Percentiles rank a stretch among this genome's conserved stretches.
Evolutionary conservation across 768 basidiomycete species (phyloP).

Genomic region (Mycena belliarum): DNA sequence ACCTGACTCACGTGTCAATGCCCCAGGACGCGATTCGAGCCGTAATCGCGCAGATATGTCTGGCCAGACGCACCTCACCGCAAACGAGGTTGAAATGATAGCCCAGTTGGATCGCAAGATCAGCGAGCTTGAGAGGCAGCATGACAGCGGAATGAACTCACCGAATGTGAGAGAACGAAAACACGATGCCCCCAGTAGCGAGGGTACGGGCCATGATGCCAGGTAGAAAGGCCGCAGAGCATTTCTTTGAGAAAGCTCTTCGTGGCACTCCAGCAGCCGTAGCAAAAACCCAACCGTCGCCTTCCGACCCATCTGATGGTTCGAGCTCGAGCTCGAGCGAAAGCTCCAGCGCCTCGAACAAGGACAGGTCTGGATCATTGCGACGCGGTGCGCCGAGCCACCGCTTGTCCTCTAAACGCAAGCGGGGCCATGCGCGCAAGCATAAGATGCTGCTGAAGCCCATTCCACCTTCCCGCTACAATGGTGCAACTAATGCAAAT

Average conservation of each 20-base stretch:
- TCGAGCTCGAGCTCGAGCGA: background rate
- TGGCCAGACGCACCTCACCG: too few relatives aligned
- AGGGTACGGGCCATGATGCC: background rate
- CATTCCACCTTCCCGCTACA: background rate
- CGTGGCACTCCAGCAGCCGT: background rate
- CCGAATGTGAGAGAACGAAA: too few relatives aligned
- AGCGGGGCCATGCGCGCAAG: background rate
- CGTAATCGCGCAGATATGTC: too few relatives aligned
- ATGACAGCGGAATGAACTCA: too few relatives aligned
- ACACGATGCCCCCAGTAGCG: background rate
- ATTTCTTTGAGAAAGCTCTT: background rate
- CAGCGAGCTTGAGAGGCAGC: too few relatives aligned
- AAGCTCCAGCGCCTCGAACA: background rate
- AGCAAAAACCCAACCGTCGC: background rate
- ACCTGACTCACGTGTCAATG: too few relatives aligned
- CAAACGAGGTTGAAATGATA: too few relatives aligned
- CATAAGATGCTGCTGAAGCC: conserved; percentile 3
- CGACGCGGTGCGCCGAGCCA: background rate
- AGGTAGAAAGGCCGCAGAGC: background rate
- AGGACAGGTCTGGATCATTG: background rate
- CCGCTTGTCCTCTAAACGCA: background rate
- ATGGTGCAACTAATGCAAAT: background rate
- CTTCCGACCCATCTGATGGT: background rate
- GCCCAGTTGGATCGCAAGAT: too few relatives aligned
- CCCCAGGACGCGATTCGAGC: too few relatives aligned